phyloP scores from a whole-genome alignment of 768 basidiomycete species.

The Atractiella rhizophila region DNA sequence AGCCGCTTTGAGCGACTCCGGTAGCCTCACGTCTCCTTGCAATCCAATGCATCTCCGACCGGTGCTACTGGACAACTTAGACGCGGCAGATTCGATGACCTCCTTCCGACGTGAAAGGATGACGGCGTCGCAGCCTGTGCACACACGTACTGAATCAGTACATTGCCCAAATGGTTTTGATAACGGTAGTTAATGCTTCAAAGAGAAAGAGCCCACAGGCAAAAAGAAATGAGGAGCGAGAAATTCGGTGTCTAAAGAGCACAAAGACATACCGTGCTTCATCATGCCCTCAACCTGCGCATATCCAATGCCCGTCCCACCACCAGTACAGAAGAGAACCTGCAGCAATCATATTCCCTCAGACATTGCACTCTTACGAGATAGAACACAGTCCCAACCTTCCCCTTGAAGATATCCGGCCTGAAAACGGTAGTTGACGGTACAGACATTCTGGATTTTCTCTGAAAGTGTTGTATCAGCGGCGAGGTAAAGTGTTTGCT shows the following conservation, averaged over 20 bases:
- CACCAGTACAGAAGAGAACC: slow-evolving; percentile 16
- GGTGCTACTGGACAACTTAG: slow-evolving; percentile 42
- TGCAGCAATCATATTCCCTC: background rate
- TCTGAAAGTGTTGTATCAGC: too few relatives aligned
- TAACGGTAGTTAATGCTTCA: background rate
- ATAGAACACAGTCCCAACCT: slow-evolving; percentile 34
- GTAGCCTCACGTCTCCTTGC: slow-evolving; percentile 60
- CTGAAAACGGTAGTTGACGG: slow-evolving; percentile 32
- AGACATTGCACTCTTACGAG: background rate
- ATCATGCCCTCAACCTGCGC: slow-evolving; percentile 64
- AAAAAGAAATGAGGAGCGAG: background rate
- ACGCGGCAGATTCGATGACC: slow-evolving; percentile 41
- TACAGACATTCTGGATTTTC: too few relatives aligned
- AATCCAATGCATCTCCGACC: slow-evolving; percentile 44
- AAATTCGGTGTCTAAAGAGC: too few relatives aligned
- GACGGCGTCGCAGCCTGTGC: slow-evolving; percentile 50
- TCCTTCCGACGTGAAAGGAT: slow-evolving; percentile 69
- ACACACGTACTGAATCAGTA: too few relatives aligned
- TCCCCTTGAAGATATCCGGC: slow-evolving; percentile 58
- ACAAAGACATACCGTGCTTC: slow-evolving; percentile 18
- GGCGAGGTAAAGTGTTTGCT: too few relatives aligned
- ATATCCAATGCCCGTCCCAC: slow-evolving; percentile 30
- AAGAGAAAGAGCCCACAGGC: background rate
- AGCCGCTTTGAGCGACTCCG: slow-evolving; percentile 44
- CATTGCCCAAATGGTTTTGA: too few relatives aligned